A percentile compares a stretch with the other conserved stretches of the same genome.
Evolutionary conservation across 768 basidiomycete genomes (phyloP).

Genomic region (Dendrothele bispora): DNA sequence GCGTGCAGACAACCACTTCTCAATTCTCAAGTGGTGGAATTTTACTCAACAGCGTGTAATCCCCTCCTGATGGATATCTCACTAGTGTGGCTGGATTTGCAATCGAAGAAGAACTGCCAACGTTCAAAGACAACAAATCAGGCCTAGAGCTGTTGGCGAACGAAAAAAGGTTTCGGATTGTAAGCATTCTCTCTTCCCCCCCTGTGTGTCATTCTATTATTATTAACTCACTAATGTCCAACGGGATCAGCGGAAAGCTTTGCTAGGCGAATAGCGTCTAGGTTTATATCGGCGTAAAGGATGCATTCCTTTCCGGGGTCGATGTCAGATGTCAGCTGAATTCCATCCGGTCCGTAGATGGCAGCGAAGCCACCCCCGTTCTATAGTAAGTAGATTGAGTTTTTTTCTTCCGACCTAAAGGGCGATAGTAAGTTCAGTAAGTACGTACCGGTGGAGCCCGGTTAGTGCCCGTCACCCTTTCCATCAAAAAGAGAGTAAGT

Average conservation of each 20-base stretch:
- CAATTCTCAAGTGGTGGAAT: background rate
- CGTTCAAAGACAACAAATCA: slow-evolving; percentile 12
- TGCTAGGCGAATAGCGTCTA: slow-evolving; percentile 7
- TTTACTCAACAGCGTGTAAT: background rate
- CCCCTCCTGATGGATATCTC: too few relatives aligned
- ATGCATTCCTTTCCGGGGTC: slow-evolving; percentile 13
- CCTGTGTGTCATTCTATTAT: background rate
- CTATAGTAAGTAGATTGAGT: too few relatives aligned
- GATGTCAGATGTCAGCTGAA: slow-evolving; percentile 8
- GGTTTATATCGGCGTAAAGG: slow-evolving; percentile 17
- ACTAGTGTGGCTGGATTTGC: background rate
- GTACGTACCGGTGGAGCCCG: slow-evolving; percentile 11
- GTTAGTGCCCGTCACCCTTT: slow-evolving; percentile 8
- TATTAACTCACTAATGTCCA: slow-evolving; percentile 16
- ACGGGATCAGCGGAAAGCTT: slow-evolving; percentile 15
- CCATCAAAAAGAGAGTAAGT: background rate
- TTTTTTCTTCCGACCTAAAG: background rate
- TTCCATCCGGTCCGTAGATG: slow-evolving; percentile 17
- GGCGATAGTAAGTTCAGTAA: background rate
- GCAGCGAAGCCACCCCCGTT: slow-evolving; percentile 18
- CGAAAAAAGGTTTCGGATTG: background rate
- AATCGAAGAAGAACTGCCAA: background rate
- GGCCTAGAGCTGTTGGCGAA: slow-evolving; percentile 19
- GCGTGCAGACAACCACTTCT: too few relatives aligned
- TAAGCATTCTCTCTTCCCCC: background rate